Evolutionary conservation across 805 yeast genomes (phyloP).

Genomic region (Candida chilensis): DNA sequence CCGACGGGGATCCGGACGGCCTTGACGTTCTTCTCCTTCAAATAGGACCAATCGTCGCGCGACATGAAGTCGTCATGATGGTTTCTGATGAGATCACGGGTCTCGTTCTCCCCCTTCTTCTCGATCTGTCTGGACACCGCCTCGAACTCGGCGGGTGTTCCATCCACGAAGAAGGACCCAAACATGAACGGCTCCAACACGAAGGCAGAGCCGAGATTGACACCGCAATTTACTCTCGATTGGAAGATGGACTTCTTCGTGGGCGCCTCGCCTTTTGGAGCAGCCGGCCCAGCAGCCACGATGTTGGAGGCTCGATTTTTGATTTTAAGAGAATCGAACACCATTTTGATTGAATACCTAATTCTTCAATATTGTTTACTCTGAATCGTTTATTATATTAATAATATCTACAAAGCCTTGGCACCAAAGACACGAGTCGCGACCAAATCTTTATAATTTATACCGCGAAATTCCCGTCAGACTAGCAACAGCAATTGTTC

Average conservation of each 20-base stretch:
- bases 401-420: too few species aligned
- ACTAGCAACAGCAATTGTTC: too few species aligned
- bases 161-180: slow-evolving; percentile 49
- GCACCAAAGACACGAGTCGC: too few species aligned
- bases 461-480: too few species aligned
- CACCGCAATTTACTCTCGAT: slow-evolving; percentile 65
- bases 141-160: slow-evolving; percentile 61
- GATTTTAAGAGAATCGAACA: slow-evolving; percentile 12
- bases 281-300: slow-evolving; percentile 16
- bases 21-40: slow-evolving; percentile 59
- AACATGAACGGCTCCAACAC: slow-evolving; percentile 76
- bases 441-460: too few species aligned
- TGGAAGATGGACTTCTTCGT: slow-evolving; percentile 42
- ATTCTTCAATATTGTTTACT: too few species aligned
- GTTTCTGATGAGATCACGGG: slow-evolving; percentile 41
- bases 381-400: too few species aligned
- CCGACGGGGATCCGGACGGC: slow-evolving; percentile 85
- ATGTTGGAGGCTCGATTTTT: slow-evolving; percentile 8
- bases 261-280: slow-evolving; percentile 22
- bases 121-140: slow-evolving; percentile 48
- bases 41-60: slow-evolving; percentile 77
- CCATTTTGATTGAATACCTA: not conserved
- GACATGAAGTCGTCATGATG: slow-evolving; percentile 61
- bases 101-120: slow-evolving; percentile 40
- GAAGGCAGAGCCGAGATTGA: slow-evolving; percentile 76